These are phyloP conservation scores for sunflower (Helianthus annuus) DNA, from an alignment of 129 eudicot genomes.

Conservation along the genomic window HanXRQr2.0-SUNRISE NC_035447.2:115063145-115063644, in stretches of 20 bases:
- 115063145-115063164: conserved; percentile 76
- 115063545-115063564: conserved; percentile 73
- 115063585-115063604: conserved; percentile 59
- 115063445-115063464: conserved; percentile 48
- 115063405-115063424: neutral
- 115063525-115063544: conserved; percentile 66
- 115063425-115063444: neutral
- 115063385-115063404: neutral
- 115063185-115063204: conserved; percentile 57
- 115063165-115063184: conserved; percentile 45
- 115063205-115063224: conserved; percentile 53
- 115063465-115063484: conserved; percentile 62
- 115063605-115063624: conserved; percentile 60
- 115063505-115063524: conserved; percentile 69
- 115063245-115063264: conserved; percentile 68
- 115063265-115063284: conserved; percentile 85
- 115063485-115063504: conserved; percentile 70
- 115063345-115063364: conserved; percentile 70
- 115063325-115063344: conserved; percentile 70
- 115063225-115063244: conserved; percentile 73
- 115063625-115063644: conserved; percentile 53
- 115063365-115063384: conserved; percentile 3
- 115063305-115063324: conserved; percentile 71
- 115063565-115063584: conserved; percentile 68
- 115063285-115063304: conserved; percentile 85